Conservation (phyloP, 345 rosid genomes). For the Geranium brycei region DNA sequence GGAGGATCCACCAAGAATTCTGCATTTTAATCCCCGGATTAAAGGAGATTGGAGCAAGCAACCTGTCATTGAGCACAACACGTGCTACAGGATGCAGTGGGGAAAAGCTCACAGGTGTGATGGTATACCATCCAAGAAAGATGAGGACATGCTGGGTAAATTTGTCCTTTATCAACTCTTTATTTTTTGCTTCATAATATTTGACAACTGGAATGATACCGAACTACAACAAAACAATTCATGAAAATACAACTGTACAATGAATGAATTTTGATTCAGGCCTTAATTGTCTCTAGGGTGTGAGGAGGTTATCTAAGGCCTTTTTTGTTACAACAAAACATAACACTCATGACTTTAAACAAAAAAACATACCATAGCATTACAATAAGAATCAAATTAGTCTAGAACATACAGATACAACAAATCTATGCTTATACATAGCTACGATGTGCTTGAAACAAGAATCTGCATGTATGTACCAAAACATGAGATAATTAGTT, state of each 20-base stretch:
- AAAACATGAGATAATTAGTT: no score
- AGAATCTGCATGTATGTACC: no score
- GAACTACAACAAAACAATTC: not conserved
- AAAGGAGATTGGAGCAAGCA: constrained; percentile 84
- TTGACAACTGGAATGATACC: not conserved
- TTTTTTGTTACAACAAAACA: no score
- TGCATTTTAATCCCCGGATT: constrained; percentile 85
- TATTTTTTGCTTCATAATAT: not conserved
- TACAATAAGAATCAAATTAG: no score
- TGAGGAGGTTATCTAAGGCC: no score
- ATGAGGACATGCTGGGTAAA: constrained; percentile 72
- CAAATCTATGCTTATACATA: no score
- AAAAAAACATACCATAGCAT: no score
- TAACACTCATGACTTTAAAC: no score
- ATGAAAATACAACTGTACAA: not conserved
- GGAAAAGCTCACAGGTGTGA: constrained; percentile 90
- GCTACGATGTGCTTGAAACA: no score
- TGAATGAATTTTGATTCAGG: no score
- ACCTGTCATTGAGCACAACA: constrained; percentile 93
- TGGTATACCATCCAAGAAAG: constrained; percentile 70
- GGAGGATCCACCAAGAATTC: constrained; percentile 91
- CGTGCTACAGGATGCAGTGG: constrained; percentile 99
- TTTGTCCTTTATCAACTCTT: not conserved
- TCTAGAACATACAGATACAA: no score
- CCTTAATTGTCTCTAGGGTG: no score